A percentile compares a stretch with the other conserved stretches of the same genome.
Evolutionary conservation across 352 stramenopile species (phyloP).

Genomic region (Elongisporangium undulatum): DNA sequence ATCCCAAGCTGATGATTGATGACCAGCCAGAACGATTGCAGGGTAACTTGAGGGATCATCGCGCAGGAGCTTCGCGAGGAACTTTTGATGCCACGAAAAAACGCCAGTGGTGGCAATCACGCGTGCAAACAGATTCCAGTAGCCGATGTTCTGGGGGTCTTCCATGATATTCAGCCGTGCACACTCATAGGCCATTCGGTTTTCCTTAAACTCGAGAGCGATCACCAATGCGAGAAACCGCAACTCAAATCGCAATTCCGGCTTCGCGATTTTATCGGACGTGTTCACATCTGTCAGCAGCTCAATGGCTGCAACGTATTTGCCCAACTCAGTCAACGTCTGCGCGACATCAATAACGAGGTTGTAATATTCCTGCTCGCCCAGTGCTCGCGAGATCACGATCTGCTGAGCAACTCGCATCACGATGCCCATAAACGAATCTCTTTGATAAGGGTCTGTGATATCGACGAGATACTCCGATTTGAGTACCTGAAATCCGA

Average conservation of each 20-base stretch:
- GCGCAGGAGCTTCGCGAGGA: constrained; percentile 73
- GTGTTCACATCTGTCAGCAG: constrained; percentile 85
- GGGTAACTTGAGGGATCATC: constrained; percentile 77
- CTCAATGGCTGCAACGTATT: constrained; percentile 82
- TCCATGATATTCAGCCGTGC: constrained; percentile 85
- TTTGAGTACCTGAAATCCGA: constrained; percentile 77
- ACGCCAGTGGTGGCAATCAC: constrained; percentile 82
- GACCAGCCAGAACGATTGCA: constrained; percentile 73
- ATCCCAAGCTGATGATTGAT: constrained; percentile 82
- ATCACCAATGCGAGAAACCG: constrained; percentile 83
- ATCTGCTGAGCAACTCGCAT: constrained; percentile 83
- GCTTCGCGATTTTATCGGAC: constrained; percentile 76
- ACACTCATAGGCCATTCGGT: constrained; percentile 86
- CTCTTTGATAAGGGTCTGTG: constrained; percentile 56
- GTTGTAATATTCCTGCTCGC: constrained; percentile 70
- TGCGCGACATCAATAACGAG: constrained; percentile 77
- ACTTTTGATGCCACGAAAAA: constrained; percentile 88
- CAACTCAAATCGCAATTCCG: constrained; percentile 69
- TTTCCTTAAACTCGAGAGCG: constrained; percentile 79
- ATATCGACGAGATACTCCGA: constrained; percentile 84
- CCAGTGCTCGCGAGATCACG: constrained; percentile 67
- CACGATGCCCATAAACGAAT: constrained; percentile 84
- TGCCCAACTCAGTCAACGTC: constrained; percentile 73
- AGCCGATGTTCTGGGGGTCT: constrained; percentile 72
- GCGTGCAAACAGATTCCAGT: constrained; percentile 83